These are phyloP conservation scores for Usnea hakonensis DNA, from an alignment of 495 filamentous ascomycete genomes.

Conservation along the genomic window DNA sequence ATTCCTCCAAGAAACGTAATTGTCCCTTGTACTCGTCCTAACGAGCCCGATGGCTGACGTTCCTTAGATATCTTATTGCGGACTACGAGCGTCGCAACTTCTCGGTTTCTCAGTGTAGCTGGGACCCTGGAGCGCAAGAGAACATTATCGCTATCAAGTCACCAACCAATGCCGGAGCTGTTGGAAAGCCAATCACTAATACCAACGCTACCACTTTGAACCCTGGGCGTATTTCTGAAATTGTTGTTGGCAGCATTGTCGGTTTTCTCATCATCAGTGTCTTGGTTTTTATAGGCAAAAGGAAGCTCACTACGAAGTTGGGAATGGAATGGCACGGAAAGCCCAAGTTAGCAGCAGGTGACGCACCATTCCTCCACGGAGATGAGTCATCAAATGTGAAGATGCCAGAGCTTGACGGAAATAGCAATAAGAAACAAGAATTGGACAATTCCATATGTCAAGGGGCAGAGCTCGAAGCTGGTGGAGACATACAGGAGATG, in stretches of 20 bases:
- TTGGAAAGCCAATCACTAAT: neutral
- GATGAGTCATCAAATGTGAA: neutral
- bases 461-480: neutral
- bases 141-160: conserved; percentile 20
- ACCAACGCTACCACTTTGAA: neutral
- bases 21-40: neutral
- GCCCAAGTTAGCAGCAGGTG: neutral
- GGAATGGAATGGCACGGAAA: neutral
- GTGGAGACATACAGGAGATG: neutral
- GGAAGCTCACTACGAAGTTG: neutral
- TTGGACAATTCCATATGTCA: neutral
- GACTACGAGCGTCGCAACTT: conserved; percentile 26
- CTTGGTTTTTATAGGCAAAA: neutral
- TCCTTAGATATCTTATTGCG: conserved; percentile 22
- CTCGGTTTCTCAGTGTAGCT: conserved; percentile 23
- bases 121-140: conserved; percentile 5
- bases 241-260: neutral
- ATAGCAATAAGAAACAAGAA: neutral
- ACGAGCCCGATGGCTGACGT: neutral
- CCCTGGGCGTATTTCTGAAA: neutral
- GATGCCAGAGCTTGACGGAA: neutral
- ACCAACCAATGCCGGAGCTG: neutral
- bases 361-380: neutral
- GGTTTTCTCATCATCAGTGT: neutral
- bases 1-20: conserved; percentile 50